Evolutionary conservation across 2,329 filamentous ascomycete species (phyloP).

Genomic region (Sporothrix brasiliensis): DNA sequence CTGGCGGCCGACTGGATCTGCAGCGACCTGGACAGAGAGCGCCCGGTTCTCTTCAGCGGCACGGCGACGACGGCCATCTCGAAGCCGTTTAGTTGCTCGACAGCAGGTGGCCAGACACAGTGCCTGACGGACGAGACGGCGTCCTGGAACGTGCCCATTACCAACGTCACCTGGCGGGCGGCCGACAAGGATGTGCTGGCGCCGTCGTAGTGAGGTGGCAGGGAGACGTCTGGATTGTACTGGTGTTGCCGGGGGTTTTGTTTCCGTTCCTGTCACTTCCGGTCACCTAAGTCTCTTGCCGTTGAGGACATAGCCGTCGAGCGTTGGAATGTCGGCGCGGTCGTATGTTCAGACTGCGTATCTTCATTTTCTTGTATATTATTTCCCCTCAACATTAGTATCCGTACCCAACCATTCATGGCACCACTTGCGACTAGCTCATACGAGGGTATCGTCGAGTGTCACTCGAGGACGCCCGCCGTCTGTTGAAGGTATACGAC

Average conservation of each 20-base stretch:
- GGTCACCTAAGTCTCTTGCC: background rate
- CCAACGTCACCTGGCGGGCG: slow-evolving; percentile 32
- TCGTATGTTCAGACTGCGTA: background rate
- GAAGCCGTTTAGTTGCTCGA: slow-evolving; percentile 32
- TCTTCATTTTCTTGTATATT: slow-evolving; percentile 19
- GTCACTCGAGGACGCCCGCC: background rate
- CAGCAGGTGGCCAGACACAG: slow-evolving; percentile 15
- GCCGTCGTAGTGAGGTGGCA: background rate
- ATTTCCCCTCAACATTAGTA: background rate
- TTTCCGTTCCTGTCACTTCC: background rate
- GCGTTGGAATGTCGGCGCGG: background rate
- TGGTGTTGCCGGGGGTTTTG: background rate
- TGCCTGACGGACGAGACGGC: slow-evolving; percentile 33
- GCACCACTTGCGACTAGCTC: background rate
- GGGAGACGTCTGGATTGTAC: background rate
- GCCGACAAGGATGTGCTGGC: slow-evolving; percentile 25
- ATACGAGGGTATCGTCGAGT: background rate
- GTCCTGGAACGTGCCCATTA: slow-evolving; percentile 31
- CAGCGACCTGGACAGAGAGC: slow-evolving; percentile 36
- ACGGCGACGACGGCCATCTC: slow-evolving; percentile 34
- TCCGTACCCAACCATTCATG: background rate
- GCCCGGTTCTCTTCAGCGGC: slow-evolving; percentile 39
- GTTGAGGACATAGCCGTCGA: background rate
- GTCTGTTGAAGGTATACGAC: background rate
- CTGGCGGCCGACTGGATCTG: slow-evolving; percentile 38